Evolutionary conservation across 2,329 filamentous ascomycete genomes (phyloP), one percentile per base, ranked within the genome.

Genomic region (Claviceps sp.): DNA sequence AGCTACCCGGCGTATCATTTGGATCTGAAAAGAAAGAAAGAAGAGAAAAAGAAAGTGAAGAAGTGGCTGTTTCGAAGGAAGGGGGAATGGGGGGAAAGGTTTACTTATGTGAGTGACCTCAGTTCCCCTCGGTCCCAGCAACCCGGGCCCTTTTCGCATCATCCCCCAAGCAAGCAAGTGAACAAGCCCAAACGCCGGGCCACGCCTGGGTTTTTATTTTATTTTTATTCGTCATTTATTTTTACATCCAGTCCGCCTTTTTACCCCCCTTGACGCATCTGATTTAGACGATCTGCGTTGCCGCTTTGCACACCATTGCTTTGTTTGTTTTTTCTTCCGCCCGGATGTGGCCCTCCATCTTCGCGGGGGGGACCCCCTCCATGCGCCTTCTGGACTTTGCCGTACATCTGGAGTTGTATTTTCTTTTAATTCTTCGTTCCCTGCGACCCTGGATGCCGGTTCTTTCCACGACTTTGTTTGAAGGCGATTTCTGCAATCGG

Each of bases 71-170:
- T 34, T 57, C 57, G 53, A 57, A 61, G 55, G 62, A 52, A 50
- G 41, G 59, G 57, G 59, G 61, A 52, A 62, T 34, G 30, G 59
- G 63, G 64, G 65, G 63, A 59, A 62, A 61, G 63, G 63, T 61
- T 53, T 62, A 66, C 63, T 63, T 67, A 66, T 66, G 64, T 64
- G 65, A 64, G 55, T 54, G 56, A 57, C 47, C 47, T 52, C 50
- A 54, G 53, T 52, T 50, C 50, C 52, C 47, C 47, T 52, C 47
- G 52, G 53, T 50, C 50, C 50, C 52, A 51, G 47, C 46, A 49
- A 48, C 51, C 47, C 49, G 53, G 50, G 30, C 30, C 50, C 50
- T 50, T 52, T 52, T 42, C 38, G 46, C 24, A 52, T 50, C 53
- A 44, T 50, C 50, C 53, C 50, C 40, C 30, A 34, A 34, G 47